Percentiles rank a stretch among this genome's conserved stretches.
Conservation (phyloP, 2,329 filamentous ascomycete species). For the Aspergillus awamori region DNA sequence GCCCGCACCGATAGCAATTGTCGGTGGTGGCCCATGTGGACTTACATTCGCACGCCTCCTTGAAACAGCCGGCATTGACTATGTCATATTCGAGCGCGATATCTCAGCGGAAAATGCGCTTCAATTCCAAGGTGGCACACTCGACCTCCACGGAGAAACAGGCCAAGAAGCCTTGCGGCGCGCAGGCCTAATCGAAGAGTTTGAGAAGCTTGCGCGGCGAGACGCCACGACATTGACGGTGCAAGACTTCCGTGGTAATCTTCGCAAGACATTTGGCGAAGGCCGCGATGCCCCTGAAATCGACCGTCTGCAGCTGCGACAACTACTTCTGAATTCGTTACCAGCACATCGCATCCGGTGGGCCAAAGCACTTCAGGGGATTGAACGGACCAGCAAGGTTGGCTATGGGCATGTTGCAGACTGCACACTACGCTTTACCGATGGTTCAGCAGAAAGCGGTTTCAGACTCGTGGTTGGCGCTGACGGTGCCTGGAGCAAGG, state of each 20-base stretch:
- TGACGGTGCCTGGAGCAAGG: slow-evolving; percentile 53
- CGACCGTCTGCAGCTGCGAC: slow-evolving; percentile 41
- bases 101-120: slow-evolving; percentile 1
- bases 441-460: slow-evolving; percentile 35
- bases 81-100: slow-evolving; percentile 26
- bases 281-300: slow-evolving; percentile 44
- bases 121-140: slow-evolving; percentile 23
- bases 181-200: slow-evolving; percentile 27
- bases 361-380: slow-evolving; percentile 20
- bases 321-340: slow-evolving; percentile 41
- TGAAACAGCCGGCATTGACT: slow-evolving; percentile 20
- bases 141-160: slow-evolving; percentile 24
- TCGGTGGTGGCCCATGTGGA: slow-evolving; percentile 27
- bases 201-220: slow-evolving; percentile 23
- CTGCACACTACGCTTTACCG: slow-evolving; percentile 27
- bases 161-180: slow-evolving; percentile 26
- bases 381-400: not conserved
- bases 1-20: slow-evolving; percentile 22
- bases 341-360: slow-evolving; percentile 38
- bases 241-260: not conserved
- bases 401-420: not conserved
- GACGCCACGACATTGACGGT: slow-evolving; percentile 17
- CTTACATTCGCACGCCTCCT: slow-evolving; percentile 25
- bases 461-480: slow-evolving; percentile 53
- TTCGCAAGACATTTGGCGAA: slow-evolving; percentile 17